A percentile compares a stretch with the other conserved stretches of the same genome.
Conservation (phyloP, 305 asterid genomes). For the Fraxinus greggii region DNA sequence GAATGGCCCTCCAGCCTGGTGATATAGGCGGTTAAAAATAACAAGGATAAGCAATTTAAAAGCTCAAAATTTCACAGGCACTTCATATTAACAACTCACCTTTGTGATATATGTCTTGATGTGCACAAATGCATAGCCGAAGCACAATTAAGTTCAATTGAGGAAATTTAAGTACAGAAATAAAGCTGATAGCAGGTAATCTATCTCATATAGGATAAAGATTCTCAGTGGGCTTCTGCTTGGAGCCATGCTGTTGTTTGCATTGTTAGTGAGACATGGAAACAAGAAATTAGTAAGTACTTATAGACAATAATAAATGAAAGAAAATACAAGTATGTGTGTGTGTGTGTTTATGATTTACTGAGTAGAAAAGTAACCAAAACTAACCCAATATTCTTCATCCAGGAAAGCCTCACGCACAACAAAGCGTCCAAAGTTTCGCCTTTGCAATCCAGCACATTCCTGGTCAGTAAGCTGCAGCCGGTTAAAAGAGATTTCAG, state of each 20-base stretch:
- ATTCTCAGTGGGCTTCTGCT: slow-evolving; percentile 95
- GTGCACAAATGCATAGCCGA: neutral
- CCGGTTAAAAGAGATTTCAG: slow-evolving; percentile 68
- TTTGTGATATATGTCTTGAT: neutral
- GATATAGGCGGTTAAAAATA: neutral
- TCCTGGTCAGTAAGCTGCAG: slow-evolving; percentile 71
- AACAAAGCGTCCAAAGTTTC: slow-evolving; percentile 68
- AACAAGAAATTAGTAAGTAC: slow-evolving; percentile 44
- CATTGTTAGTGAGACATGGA: slow-evolving; percentile 52
- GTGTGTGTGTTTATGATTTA: neutral
- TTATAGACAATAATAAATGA: slow-evolving; percentile 34
- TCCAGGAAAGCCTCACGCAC: slow-evolving; percentile 79
- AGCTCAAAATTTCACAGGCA: slow-evolving; percentile 6
- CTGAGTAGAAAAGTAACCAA: slow-evolving; percentile 25
- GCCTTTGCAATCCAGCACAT: slow-evolving; percentile 43
- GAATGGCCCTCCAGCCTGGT: too few species aligned
- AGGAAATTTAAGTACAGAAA: slow-evolving; percentile 14
- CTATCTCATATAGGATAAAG: slow-evolving; percentile 69
- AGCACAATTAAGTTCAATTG: slow-evolving; percentile 15
- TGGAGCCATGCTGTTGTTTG: slow-evolving; percentile 97
- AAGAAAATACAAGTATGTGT: neutral
- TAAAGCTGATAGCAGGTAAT: slow-evolving; percentile 15
- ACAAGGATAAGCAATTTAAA: slow-evolving; percentile 16
- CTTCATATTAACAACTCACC: neutral
- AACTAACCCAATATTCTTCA: slow-evolving; percentile 94